Evolutionary conservation across 2,329 filamentous ascomycete genomes (phyloP).

Genomic region (Fusarium siculi): DNA sequence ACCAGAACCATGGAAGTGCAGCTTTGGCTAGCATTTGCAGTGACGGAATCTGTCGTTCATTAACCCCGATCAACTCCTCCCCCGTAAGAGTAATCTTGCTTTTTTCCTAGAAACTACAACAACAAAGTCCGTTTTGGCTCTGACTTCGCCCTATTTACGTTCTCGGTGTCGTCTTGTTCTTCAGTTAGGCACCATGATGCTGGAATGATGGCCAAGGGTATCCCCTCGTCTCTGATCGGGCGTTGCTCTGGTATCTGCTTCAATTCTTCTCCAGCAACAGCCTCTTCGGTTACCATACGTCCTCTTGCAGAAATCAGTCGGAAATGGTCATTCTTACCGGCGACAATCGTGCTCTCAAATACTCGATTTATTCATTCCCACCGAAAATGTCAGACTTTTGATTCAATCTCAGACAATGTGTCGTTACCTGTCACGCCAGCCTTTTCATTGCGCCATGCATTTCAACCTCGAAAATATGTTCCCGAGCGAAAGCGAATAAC

Average conservation of each 20-base stretch:
- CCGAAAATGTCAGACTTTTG: slow-evolving; percentile 5
- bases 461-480: slow-evolving; percentile 4
- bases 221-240: slow-evolving; percentile 50
- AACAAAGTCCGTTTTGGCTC: background rate
- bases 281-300: slow-evolving; percentile 33
- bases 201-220: slow-evolving; percentile 55
- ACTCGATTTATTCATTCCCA: slow-evolving; percentile 16
- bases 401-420: slow-evolving; percentile 6
- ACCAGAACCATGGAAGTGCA: slow-evolving; percentile 29
- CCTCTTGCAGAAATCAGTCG: slow-evolving; percentile 17
- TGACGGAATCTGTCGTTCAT: slow-evolving; percentile 35
- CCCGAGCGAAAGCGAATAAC: slow-evolving; percentile 12
- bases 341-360: slow-evolving; percentile 8
- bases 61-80: slow-evolving; percentile 27
- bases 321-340: slow-evolving; percentile 20
- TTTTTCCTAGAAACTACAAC: slow-evolving; percentile 9
- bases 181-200: slow-evolving; percentile 51
- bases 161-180: slow-evolving; percentile 37
- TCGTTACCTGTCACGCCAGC: background rate
- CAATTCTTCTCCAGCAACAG: slow-evolving; percentile 40
- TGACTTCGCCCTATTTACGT: slow-evolving; percentile 15
- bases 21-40: slow-evolving; percentile 21
- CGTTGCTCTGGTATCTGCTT: slow-evolving; percentile 47
- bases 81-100: slow-evolving; percentile 6
- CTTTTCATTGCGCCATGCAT: slow-evolving; percentile 2